A percentile compares a stretch with the other conserved stretches of the same genome.
These are phyloP conservation scores for Colletotrichum lentis DNA, from an alignment of 2,329 filamentous ascomycete genomes.

Conservation along the genomic window DNA sequence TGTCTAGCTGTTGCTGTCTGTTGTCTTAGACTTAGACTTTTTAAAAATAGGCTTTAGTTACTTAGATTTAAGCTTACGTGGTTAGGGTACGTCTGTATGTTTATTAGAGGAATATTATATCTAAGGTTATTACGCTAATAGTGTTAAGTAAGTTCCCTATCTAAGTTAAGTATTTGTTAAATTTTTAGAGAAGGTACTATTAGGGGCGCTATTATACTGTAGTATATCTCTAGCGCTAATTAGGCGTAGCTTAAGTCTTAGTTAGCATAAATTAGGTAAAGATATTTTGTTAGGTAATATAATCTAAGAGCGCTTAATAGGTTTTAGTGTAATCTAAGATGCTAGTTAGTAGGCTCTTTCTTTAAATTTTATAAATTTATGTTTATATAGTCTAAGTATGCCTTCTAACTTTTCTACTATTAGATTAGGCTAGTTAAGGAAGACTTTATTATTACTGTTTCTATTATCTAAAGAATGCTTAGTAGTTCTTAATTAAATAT, in stretches of 20 bases:
- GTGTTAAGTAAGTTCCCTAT: slow-evolving; percentile 3
- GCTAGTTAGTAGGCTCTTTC: slow-evolving; percentile 8
- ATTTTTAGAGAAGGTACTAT: slow-evolving; percentile 5
- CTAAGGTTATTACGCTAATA: background rate
- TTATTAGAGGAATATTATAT: background rate
- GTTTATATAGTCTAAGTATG: slow-evolving; percentile 17
- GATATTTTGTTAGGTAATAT: background rate
- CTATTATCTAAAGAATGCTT: background rate
- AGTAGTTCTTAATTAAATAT: slow-evolving; percentile 3
- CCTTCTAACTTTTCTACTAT: slow-evolving; percentile 8
- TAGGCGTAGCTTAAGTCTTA: background rate
- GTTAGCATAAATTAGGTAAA: background rate
- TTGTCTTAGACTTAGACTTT: background rate
- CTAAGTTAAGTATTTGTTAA: slow-evolving; percentile 5
- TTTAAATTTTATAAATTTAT: slow-evolving; percentile 14
- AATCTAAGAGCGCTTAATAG: background rate
- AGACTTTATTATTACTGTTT: background rate
- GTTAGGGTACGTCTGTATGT: no score
- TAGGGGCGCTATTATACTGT: no score
- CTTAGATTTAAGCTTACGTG: background rate
- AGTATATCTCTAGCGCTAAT: background rate
- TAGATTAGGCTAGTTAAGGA: background rate
- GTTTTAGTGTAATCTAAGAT: background rate
- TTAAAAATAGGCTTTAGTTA: background rate
- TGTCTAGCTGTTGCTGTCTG: background rate